Percentiles rank a stretch among this genome's conserved stretches.
Evolutionary conservation across 2,329 filamentous ascomycete genomes (phyloP).

Genomic region (Podosphaera fusca): DNA sequence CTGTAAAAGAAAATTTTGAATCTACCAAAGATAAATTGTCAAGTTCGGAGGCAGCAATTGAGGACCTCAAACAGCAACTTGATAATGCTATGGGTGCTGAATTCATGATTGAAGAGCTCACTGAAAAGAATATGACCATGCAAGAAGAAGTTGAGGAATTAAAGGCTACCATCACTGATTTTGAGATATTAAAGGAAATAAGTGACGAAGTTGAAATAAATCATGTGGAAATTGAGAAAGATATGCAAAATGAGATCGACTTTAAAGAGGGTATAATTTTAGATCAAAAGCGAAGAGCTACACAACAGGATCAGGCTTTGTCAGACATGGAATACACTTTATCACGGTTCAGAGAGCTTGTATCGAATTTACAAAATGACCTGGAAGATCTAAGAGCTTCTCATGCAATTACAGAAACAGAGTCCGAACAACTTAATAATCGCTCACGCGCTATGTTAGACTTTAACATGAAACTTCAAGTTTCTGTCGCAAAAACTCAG

Average conservation of each 20-base stretch:
- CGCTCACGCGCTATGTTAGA: slow-evolving; percentile 91
- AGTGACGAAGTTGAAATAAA: slow-evolving; percentile 89
- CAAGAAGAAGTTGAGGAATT: slow-evolving; percentile 68
- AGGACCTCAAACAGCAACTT: slow-evolving; percentile 74
- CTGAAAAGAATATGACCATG: slow-evolving; percentile 65
- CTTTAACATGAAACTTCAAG: slow-evolving; percentile 79
- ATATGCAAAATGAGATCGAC: slow-evolving; percentile 83
- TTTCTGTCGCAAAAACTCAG: slow-evolving; percentile 75
- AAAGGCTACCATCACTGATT: slow-evolving; percentile 58
- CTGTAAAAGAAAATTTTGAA: slow-evolving; percentile 45
- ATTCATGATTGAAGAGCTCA: slow-evolving; percentile 82
- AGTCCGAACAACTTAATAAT: slow-evolving; percentile 72
- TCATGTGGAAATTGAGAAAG: slow-evolving; percentile 78
- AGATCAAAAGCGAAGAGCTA: slow-evolving; percentile 53
- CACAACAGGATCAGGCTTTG: slow-evolving; percentile 55
- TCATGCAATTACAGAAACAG: slow-evolving; percentile 75
- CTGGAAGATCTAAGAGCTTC: slow-evolving; percentile 82
- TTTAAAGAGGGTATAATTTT: slow-evolving; percentile 63
- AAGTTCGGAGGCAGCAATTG: slow-evolving; percentile 49
- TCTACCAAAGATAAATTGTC: slow-evolving; percentile 48
- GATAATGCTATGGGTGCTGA: slow-evolving; percentile 75
- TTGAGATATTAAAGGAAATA: slow-evolving; percentile 75
- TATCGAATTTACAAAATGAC: slow-evolving; percentile 64
- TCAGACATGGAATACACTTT: slow-evolving; percentile 83
- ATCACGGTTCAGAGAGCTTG: slow-evolving; percentile 69